Base-by-base conservation (phyloP, 2,329 filamentous ascomycete species). In the Pseudogymnoascus sp. region DNA sequence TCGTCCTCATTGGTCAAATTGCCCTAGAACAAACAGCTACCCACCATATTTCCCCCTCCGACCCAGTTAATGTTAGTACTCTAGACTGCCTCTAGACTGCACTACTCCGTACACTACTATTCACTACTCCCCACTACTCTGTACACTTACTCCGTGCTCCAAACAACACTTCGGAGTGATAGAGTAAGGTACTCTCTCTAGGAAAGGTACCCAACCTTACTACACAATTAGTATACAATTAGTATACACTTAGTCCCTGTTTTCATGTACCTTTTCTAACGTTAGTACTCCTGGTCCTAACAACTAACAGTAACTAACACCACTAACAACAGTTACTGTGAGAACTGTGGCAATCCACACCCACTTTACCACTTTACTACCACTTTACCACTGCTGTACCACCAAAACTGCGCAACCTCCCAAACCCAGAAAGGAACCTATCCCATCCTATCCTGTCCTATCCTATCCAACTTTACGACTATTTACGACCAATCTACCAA, bases 1-100 rank as follows among this genome's bases (percentile, higher is more conserved):
- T 34, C 50, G 50, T 28, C 28, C n/a, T 56, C 25, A 56, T 56
- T 56, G 50, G 50, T 16, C n/a, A 2, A 7, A 31, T 1, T 16
- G 25, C n/a, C n/a, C 25, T 2, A 31, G 28, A 8, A 56, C 50
- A 56, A 34, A 56, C 50, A 56, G 50, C 50, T 56, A 34, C 50
- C 50, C 50, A 34, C 50, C 50, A 18, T 53, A 31, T 31, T 56
- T 56, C 50, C 44, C 50, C 50, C 50, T 56, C 28, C 50, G 50
- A 56, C 50, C 50, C 50, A 56, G 50, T 56, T 56, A 56, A 56
- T 56, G 50, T 56, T 56, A 56, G 50, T 56, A 53, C 46, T 53
- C 12, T 16, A 25, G n/a, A 56, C 46, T 34, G 28, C 10, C 28
- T 31, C 50, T 34, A 56, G 28, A 34, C 7, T 18, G n/a, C 50